Percentiles rank a stretch among this genome's conserved stretches.
Evolutionary conservation across 2,329 filamentous ascomycete species (phyloP).

Genomic region (Cadophora gregata): DNA sequence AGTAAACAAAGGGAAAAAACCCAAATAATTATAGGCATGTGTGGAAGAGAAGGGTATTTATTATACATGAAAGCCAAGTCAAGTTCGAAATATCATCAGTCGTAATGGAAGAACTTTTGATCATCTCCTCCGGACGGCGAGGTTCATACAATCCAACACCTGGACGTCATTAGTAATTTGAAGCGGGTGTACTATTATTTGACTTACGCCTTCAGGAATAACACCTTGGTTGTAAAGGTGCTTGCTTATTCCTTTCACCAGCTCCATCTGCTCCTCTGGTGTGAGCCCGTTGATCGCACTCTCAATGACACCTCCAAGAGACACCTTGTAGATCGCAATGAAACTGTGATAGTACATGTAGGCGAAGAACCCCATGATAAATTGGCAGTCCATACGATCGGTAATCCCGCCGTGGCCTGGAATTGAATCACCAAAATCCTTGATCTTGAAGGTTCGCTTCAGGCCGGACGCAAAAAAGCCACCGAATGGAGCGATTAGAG

Average conservation of each 20-base stretch:
- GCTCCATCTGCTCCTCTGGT: conserved; percentile 86
- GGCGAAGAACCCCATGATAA: conserved; percentile 99
- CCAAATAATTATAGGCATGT: conserved; percentile 27
- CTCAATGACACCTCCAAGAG: conserved; percentile 87
- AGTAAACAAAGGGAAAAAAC: conserved; percentile 2
- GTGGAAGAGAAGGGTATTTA: conserved; percentile 38
- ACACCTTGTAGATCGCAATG: conserved; percentile 86
- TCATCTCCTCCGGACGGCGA: conserved; percentile 38
- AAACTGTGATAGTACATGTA: conserved; percentile 99
- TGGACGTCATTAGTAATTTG: conserved; percentile 20
- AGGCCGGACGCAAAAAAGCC: conserved; percentile 98
- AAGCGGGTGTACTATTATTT: background rate
- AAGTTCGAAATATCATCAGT: conserved; percentile 36
- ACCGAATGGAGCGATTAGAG: conserved; percentile 94
- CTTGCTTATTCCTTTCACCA: conserved; percentile 67
- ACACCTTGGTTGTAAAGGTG: conserved; percentile 69
- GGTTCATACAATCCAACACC: conserved; percentile 42
- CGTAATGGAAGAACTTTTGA: conserved; percentile 33
- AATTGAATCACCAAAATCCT: conserved; percentile 98
- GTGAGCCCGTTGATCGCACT: conserved; percentile 88
- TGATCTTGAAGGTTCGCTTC: conserved; percentile 99
- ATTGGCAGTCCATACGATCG: conserved; percentile 99
- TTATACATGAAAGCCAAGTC: conserved; percentile 35
- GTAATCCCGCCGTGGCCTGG: conserved; percentile 98
- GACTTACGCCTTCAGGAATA: conserved; percentile 43